Conservation (phyloP, 768 basidiomycete species). For the Lactifluus volemus region DNA sequence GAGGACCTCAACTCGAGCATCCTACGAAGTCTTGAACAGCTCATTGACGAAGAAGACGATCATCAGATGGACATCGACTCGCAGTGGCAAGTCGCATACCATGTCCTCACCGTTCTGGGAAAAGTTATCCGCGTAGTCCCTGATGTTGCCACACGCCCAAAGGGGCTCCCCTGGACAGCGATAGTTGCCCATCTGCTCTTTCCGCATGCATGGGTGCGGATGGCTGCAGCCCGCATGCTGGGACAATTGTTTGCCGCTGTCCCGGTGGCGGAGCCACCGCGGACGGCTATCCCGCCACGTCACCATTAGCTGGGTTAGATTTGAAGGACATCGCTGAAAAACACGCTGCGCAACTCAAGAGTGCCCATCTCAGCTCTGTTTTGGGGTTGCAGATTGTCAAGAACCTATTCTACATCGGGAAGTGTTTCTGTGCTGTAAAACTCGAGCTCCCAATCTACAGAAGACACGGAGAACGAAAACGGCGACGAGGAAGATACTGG, state of each 20-base stretch:
- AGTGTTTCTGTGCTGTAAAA: conserved; percentile 55
- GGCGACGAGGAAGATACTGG: conserved; percentile 19
- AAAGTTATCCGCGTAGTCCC: conserved; percentile 57
- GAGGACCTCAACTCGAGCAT: conserved; percentile 49
- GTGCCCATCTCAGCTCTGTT: conserved; percentile 62
- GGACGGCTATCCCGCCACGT: conserved; percentile 16
- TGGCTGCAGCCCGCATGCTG: conserved; percentile 66
- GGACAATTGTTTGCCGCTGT: conserved; percentile 57
- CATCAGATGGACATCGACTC: conserved; percentile 47
- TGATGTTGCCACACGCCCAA: conserved; percentile 35
- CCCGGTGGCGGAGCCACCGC: conserved; percentile 33
- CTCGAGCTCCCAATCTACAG: conserved; percentile 18
- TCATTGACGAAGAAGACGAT: conserved; percentile 35
- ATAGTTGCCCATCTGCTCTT: conserved; percentile 66
- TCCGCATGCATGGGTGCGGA: conserved; percentile 93
- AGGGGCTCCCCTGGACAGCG: conserved; percentile 50
- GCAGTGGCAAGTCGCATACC: conserved; percentile 80
- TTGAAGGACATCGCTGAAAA: conserved; percentile 67
- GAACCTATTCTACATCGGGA: conserved; percentile 88
- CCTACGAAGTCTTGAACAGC: conserved; percentile 33
- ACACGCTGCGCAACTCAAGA: conserved; percentile 70
- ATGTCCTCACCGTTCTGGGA: conserved; percentile 55
- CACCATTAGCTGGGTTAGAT: conserved; percentile 31
- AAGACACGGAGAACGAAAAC: conserved; percentile 24
- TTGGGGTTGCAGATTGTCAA: conserved; percentile 84